Percentiles rank a stretch among this genome's conserved stretches.
These are phyloP conservation scores for Mycena rebaudengoi DNA, from an alignment of 768 basidiomycete species.

Conservation along the genomic window DNA sequence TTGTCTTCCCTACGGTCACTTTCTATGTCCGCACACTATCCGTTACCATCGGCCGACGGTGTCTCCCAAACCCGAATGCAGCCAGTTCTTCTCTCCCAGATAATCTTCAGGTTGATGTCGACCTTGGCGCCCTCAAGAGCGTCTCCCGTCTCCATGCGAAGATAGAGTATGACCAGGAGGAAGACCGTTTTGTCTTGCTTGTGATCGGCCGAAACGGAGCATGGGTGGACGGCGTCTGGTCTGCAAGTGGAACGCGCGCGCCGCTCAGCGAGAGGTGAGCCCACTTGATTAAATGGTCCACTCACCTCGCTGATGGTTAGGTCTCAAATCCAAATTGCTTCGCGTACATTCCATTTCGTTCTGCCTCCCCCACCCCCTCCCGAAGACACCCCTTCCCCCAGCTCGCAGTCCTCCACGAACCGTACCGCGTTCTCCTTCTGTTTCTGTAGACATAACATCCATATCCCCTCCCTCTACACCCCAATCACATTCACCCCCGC, in stretches of 20 bases:
- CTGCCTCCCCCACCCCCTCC: conserved; percentile 87
- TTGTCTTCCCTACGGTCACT: conserved; percentile 93
- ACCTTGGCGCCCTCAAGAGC: conserved; percentile 95
- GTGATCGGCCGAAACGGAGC: conserved; percentile 98
- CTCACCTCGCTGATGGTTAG: conserved; percentile 48
- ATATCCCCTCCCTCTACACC: conserved; percentile 85
- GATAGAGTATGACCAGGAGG: conserved; percentile 93
- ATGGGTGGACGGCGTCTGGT: conserved; percentile 98
- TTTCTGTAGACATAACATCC: conserved; percentile 84
- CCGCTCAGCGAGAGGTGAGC: conserved; percentile 82
- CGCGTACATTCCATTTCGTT: conserved; percentile 95
- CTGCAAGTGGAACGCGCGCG: conserved; percentile 86
- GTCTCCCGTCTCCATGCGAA: conserved; percentile 97
- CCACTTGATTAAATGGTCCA: conserved; percentile 9
- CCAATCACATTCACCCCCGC: conserved; percentile 79
- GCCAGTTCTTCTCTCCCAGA: conserved; percentile 68
- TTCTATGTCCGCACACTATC: conserved; percentile 97
- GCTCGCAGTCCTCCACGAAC: conserved; percentile 74
- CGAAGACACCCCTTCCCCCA: conserved; percentile 84
- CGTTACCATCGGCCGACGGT: conserved; percentile 93
- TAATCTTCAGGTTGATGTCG: conserved; percentile 75
- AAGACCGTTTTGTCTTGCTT: conserved; percentile 86
- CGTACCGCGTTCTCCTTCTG: conserved; percentile 79
- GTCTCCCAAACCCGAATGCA: conserved; percentile 60
- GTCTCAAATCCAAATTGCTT: conserved; percentile 96